Percentiles rank a stretch among this genome's conserved stretches.
Evolutionary conservation across 225 moss, liverwort and hornwort genomes (phyloP).

Genomic region (Ulota crispa): DNA sequence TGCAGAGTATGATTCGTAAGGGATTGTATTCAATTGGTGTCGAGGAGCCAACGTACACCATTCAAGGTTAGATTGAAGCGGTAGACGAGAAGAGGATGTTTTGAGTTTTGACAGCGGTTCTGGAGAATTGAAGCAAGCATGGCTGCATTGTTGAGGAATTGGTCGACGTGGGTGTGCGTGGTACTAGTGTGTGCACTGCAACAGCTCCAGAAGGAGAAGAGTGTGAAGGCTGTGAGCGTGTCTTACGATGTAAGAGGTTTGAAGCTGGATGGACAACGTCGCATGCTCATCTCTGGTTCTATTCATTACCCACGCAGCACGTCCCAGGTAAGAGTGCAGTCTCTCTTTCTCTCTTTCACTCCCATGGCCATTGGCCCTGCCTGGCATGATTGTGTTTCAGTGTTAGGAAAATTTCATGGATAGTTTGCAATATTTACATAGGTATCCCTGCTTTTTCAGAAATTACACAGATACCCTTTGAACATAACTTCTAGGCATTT

Average conservation of each 20-base stretch:
- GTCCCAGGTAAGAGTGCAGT: slow-evolving; percentile 38
- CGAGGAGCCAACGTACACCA: neutral
- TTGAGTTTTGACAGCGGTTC: neutral
- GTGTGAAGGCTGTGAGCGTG: slow-evolving; percentile 41
- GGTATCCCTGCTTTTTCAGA: too few relatives aligned
- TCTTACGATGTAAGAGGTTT: slow-evolving; percentile 71
- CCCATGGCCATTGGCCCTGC: neutral
- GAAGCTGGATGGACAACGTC: slow-evolving; percentile 69
- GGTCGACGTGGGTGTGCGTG: slow-evolving; percentile 16
- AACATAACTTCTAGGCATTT: too few relatives aligned
- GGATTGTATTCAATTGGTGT: neutral
- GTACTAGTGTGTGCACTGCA: neutral
- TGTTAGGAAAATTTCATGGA: too few relatives aligned
- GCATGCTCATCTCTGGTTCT: slow-evolving; percentile 74
- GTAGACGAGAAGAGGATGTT: neutral
- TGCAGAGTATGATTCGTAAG: neutral
- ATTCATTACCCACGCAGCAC: slow-evolving; percentile 91
- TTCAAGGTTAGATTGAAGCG: neutral
- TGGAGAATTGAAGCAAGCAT: neutral
- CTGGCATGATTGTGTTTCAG: too few relatives aligned
- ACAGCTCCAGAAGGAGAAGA: neutral
- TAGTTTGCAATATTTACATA: too few relatives aligned
- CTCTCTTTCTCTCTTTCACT: too few relatives aligned
- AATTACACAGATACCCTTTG: too few relatives aligned
- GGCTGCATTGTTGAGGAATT: neutral